Evolutionary conservation across 768 basidiomycete species (phyloP), one percentile per base, ranked within the genome.

Genomic region (Lactarius indigo): DNA sequence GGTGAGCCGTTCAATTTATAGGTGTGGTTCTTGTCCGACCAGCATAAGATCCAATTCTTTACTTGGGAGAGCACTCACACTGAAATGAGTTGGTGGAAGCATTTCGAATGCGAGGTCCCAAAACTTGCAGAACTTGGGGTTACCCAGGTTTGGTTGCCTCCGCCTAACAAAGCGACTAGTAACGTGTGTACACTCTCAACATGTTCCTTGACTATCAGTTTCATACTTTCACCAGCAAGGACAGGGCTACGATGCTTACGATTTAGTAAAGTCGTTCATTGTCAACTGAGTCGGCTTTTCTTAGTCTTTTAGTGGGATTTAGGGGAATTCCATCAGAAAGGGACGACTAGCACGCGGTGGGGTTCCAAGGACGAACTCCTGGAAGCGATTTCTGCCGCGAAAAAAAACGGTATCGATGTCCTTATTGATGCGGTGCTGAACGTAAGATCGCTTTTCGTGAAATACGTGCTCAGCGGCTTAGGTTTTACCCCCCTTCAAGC

Each of bases 401-500:
- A 81, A 70, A 78, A 82, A 66, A 82, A 85, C 70, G 87, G 87
- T 6, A 83, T 98, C 20, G 87, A 90, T 68, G 83, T 94, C 42
- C 77, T 93, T 30, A 87, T 95, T 57, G 94, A 96, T 71, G 93
- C 93, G 1, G 92, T 98, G 4, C 80, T 98, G 66, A 96, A 96
- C 76, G 94, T 94, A 79, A 65, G 67, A 55, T 33, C 39, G 64
- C 13, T 54, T 63, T 31, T 28, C n/a, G 9, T 44, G 26, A 41
- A 47, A 54, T 55, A 5, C 28, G 18, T 23, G 31, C 33, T 20
- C 35, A 57, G 23, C 73, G 7, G 7, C 44, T 44, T 20, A 44
- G 12, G 23, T 47, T 44, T 65, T 47, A 31, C 28, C 58, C 23
- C 18, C 47, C 57, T 42, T 68, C 57, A 58, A 92, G 91, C 90